Base-by-base conservation (phyloP, 106 monocot species). In the Dendrobium catenatum region DNA sequence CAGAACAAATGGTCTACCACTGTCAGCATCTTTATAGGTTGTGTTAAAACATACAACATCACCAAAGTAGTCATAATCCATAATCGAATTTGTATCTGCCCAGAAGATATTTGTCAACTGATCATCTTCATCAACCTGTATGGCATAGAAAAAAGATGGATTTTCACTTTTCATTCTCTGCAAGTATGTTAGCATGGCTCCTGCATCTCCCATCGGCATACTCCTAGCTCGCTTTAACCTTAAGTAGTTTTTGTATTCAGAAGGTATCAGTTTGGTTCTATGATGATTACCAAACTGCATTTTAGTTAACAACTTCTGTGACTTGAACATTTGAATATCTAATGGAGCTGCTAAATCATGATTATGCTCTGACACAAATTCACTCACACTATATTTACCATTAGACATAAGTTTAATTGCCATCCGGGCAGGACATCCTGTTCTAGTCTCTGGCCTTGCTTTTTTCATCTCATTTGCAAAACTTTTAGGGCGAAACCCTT, bases 21-120 rank as follows among this genome's bases (percentile, higher is more conserved):
- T 78, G 29, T 85, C 82, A 78, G 75, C 80, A 40, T 76, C 73
- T 73, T 75, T 82, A 49, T 85, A 89, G 29, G 80, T 73, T 67
- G 87, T 87, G 73, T 89, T 87, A 46, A 89, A 82, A 58, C 89
- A 89, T 10, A 89, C 80, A 47, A 87, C 87, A 78, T 89, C 89
- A 43, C 89, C 87, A 75, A 89, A 89, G 78, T 82, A 84, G 41
- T 75, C 40, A 55, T 82, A 89, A 40, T 89, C 82, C 82, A 77
- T 78, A 4, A 81, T 72, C 9, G 83, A 88, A 64, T 70, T 84
- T 44, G 54, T 58, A 83, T 87, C 90, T 16, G 81, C 80, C 90
- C 90, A 87, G 79, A 90, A 87, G 26, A 86, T 75, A 61, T 85
- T 88, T 6, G 85, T 80, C 42, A 90, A 72, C 40, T 88, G 84